A percentile compares a stretch with the other conserved stretches of the same genome.
Conservation (phyloP, 1,284 basidiomycete genomes). For the Termitomyces sp. region DNA sequence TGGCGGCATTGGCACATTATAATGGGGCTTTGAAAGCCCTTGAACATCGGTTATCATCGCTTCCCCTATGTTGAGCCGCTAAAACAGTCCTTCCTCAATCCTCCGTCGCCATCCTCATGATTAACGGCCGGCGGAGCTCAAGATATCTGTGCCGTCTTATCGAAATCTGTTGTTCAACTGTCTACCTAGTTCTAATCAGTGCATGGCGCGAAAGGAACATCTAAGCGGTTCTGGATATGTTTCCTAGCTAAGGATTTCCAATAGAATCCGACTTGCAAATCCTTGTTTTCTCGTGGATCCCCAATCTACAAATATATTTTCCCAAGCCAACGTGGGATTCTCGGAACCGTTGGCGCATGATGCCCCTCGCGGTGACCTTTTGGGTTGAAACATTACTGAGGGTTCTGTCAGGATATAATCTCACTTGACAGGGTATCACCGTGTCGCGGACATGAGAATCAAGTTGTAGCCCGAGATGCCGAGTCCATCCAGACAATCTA, state of each 20-base stretch:
- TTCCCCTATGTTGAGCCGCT: constrained; percentile 26
- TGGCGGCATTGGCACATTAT: constrained; percentile 78
- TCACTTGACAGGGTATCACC: constrained; percentile 2
- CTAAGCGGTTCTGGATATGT: not conserved
- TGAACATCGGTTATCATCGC: constrained; percentile 49
- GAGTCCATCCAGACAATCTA: too few species aligned
- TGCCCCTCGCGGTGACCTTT: constrained; percentile 19
- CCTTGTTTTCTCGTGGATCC: constrained; percentile 17
- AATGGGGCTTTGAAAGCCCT: constrained; percentile 51
- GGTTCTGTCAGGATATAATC: constrained; percentile 14
- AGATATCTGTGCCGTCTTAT: not conserved
- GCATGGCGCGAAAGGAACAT: not conserved
- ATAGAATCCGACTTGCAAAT: constrained; percentile 1
- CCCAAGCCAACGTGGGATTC: constrained; percentile 25
- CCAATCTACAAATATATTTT: constrained; percentile 2
- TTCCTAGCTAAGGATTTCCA: not conserved
- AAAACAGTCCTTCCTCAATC: constrained; percentile 7
- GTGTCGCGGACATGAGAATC: constrained; percentile 9
- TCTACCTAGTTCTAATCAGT: constrained; percentile 8
- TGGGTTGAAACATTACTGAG: constrained; percentile 9
- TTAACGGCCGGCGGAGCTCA: not conserved
- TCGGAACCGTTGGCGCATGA: constrained; percentile 19
- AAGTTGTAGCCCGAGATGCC: constrained; percentile 20
- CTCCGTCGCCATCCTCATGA: not conserved
- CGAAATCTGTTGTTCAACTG: not conserved